Base-by-base conservation (phyloP, 2,329 filamentous ascomycete species). In the Drechslerella dactyloides region DNA sequence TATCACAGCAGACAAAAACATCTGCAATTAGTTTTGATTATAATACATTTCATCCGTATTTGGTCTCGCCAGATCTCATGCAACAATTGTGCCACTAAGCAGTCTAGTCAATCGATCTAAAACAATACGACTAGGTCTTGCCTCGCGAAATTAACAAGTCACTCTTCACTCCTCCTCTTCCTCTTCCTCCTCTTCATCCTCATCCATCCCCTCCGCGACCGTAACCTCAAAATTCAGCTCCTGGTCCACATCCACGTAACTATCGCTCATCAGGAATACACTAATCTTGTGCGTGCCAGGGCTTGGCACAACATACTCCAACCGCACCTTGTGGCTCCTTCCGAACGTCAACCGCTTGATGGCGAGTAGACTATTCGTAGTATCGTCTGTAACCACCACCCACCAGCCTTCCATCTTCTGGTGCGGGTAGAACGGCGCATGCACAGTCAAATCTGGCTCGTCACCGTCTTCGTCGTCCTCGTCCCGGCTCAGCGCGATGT, bases 391-490 rank as follows among this genome's bases (percentile, higher is more conserved):
- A 35, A 99, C 91, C 19, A 99, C 91, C 63, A 99, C 82, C 94
- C 94, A 99, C 93, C 93, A 99, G 79, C 94, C 96, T 84, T 99
- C 94, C 82, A 91, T 89, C 84, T 99, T 99, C 80, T 89, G 89
- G 55, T 80, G 83, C 0, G 94, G 93, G 79, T 94, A 99, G 84
- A 97, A 99, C 0, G 94, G 94, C 57, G 93, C 93, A 78, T 97
- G 93, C 1, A 97, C 96, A 1, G 88, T 89, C 1, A 89, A 86
- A 79, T 97, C 91, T 15, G 90, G 85, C 74, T 90, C 88, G 21
- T 85, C 83, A 15, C 87, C 88, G 57, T 89, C 86, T n/a, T 87
- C 89, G 59, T 89, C 86, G n/a, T 87, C 86, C 3, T 93, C 82
- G 77, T 96, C 92, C 33, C 94, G 89, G 76, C 91, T 87, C 74